Evolutionary conservation across 2,329 filamentous ascomycete species (phyloP), one percentile per base, ranked within the genome.

Genomic region (Myriangium duriaei): DNA sequence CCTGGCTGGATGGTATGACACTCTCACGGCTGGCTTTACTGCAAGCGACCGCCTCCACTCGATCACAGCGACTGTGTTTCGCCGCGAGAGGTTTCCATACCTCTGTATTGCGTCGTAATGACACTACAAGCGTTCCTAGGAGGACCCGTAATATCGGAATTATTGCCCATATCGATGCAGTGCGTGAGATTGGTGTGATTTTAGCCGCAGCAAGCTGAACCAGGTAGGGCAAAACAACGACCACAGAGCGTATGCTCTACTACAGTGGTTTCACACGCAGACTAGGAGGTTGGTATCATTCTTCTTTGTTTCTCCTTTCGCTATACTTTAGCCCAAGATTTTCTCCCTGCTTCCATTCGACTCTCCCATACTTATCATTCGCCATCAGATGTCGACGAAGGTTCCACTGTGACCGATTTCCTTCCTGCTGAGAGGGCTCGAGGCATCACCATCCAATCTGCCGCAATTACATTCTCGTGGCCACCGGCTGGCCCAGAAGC

Each of bases 171-270:
- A 94, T 98, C 47, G 91, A 96, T 76, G 91, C 91, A 40, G 71
- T 74, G 56, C 48, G 68, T 60, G 29, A 30, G 30, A 15, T 18
- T 7, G 17, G 19, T 9, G 5, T 12, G 10, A 39, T 24, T 37
- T 14, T 33, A 38, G 14, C 28, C 32, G 26, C 24, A 16, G 15
- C 4, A 3, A 4, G 37, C 43, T 30, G 37, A 55, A 11, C 13
- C 2, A 2, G 14, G 29, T 50, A 74, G 71, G 91, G 91, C 6
- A 98, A 98, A 68, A 98, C 91, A 1, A 96, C 91, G 0, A 98
- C 91, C 0, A 96, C 91, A 3, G 91, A 98, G 74, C 86, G 91
- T 42, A 96, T 96, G 88, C 80, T 98, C 53, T 96, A 86, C 56
- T 94, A 95, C 54, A 92, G 85, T 56, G 88, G 91, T 34, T 78